Evolutionary conservation across 805 yeast species (phyloP).

Genomic region (Candida schatavii): DNA sequence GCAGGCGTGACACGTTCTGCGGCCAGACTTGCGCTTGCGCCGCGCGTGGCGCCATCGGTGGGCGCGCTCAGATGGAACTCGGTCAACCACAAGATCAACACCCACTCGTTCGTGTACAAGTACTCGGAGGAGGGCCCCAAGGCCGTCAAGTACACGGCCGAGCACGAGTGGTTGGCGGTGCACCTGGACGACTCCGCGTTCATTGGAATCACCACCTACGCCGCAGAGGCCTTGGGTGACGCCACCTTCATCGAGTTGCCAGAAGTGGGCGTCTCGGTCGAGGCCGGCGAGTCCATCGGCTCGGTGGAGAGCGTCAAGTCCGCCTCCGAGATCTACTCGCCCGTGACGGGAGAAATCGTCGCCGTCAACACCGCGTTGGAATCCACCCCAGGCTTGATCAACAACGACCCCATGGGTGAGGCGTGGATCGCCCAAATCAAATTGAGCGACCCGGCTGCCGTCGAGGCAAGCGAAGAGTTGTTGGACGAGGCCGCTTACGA

Average conservation of each 20-base stretch:
- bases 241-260: slow-evolving; percentile 93
- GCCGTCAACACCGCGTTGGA: slow-evolving; percentile 69
- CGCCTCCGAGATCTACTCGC: slow-evolving; percentile 90
- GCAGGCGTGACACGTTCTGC: background rate
- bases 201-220: slow-evolving; percentile 90
- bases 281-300: slow-evolving; percentile 80
- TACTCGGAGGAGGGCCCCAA: slow-evolving; percentile 42
- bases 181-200: slow-evolving; percentile 81
- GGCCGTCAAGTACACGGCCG: slow-evolving; percentile 67
- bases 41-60: background rate
- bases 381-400: slow-evolving; percentile 72
- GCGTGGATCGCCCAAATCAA: slow-evolving; percentile 90
- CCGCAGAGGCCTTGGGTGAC: slow-evolving; percentile 95
- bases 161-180: slow-evolving; percentile 93
- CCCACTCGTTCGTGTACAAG: slow-evolving; percentile 37
- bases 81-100: slow-evolving; percentile 33
- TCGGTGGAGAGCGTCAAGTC: slow-evolving; percentile 93
- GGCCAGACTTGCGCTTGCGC: background rate
- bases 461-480: slow-evolving; percentile 41
- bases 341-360: slow-evolving; percentile 72
- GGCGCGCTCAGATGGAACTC: slow-evolving; percentile 22
- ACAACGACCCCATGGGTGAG: slow-evolving; percentile 86
- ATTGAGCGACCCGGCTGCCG: slow-evolving; percentile 40
- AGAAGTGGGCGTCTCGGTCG: slow-evolving; percentile 59
- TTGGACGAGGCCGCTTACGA: slow-evolving; percentile 56